Conservation (phyloP, 2,329 filamentous ascomycete genomes). For the Phyllosticta paracitricarpa region DNA sequence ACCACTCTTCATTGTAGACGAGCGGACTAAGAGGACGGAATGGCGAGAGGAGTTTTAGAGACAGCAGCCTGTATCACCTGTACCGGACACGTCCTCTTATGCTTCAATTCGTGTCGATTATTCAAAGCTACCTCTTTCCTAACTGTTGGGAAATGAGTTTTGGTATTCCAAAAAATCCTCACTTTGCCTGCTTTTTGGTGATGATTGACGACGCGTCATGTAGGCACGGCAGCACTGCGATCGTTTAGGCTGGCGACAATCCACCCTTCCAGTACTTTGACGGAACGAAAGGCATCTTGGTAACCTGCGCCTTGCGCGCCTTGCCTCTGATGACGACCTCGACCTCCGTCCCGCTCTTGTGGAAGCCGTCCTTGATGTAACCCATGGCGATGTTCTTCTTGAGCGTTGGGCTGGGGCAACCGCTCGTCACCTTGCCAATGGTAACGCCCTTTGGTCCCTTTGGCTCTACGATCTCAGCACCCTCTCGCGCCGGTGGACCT, state of each 20-base stretch:
- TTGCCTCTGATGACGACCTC: conserved; percentile 69
- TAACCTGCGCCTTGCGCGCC: conserved; percentile 62
- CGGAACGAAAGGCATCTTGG: conserved; percentile 82
- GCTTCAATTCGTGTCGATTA: background rate
- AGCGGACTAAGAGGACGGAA: background rate
- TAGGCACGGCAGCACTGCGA: background rate
- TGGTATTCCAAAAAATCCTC: background rate
- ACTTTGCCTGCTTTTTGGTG: background rate
- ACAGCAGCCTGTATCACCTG: background rate
- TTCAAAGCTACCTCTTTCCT: background rate
- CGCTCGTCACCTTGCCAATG: conserved; percentile 77
- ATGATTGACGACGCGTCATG: background rate
- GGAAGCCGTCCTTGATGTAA: conserved; percentile 69
- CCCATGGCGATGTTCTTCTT: conserved; percentile 94
- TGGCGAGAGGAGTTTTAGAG: background rate
- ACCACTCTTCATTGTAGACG: background rate
- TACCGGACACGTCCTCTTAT: background rate
- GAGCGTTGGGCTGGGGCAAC: conserved; percentile 77
- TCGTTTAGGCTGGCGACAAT: background rate
- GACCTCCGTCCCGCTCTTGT: conserved; percentile 77
- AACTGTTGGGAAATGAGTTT: background rate
- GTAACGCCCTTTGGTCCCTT: conserved; percentile 45
- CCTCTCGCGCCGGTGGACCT: conserved; percentile 82
- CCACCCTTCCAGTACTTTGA: conserved; percentile 59
- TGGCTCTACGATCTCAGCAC: conserved; percentile 60